Evolutionary conservation across 768 basidiomycete genomes (phyloP).

Genomic region (Candolleomyces efflorescens): DNA sequence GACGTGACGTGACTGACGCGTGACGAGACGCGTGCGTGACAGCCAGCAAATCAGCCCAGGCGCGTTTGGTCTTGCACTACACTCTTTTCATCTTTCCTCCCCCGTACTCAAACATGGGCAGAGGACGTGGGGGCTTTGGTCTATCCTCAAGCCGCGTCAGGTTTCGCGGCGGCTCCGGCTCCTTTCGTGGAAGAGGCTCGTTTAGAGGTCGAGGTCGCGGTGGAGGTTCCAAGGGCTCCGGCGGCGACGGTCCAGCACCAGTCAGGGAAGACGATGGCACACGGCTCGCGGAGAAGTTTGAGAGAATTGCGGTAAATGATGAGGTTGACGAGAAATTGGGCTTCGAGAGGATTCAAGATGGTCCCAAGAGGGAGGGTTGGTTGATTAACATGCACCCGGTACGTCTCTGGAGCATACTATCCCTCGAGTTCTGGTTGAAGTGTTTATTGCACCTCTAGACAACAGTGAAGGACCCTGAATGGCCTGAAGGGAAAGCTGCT

Average conservation of each 20-base stretch:
- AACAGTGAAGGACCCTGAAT: constrained; percentile 79
- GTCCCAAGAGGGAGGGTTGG: constrained; percentile 81
- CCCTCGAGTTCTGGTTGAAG: not conserved
- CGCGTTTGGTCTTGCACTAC: constrained; percentile 1
- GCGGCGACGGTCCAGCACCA: constrained; percentile 44
- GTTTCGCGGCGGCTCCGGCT: constrained; percentile 35
- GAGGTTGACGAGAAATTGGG: constrained; percentile 94
- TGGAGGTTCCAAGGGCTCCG: constrained; percentile 35
- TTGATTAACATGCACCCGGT: constrained; percentile 98
- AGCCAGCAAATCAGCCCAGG: not conserved
- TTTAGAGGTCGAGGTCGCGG: constrained; percentile 56
- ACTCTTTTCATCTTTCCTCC: constrained; percentile 5
- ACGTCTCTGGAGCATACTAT: constrained; percentile 26
- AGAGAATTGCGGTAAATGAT: constrained; percentile 68
- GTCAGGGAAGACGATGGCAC: constrained; percentile 89
- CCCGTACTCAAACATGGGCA: constrained; percentile 34
- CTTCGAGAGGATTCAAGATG: constrained; percentile 78
- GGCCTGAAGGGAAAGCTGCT: constrained; percentile 80
- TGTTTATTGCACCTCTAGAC: constrained; percentile 45
- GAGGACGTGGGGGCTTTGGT: constrained; percentile 55
- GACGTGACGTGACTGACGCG: constrained; percentile 6
- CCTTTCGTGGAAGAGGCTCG: constrained; percentile 40
- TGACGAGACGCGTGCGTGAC: constrained; percentile 9
- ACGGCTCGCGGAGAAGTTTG: constrained; percentile 80
- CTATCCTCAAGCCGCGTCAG: constrained; percentile 43